Evolutionary conservation across 2,329 filamentous ascomycete species (phyloP), one percentile per base, ranked within the genome.

Genomic region (Pseudogymnoascus sp.): DNA sequence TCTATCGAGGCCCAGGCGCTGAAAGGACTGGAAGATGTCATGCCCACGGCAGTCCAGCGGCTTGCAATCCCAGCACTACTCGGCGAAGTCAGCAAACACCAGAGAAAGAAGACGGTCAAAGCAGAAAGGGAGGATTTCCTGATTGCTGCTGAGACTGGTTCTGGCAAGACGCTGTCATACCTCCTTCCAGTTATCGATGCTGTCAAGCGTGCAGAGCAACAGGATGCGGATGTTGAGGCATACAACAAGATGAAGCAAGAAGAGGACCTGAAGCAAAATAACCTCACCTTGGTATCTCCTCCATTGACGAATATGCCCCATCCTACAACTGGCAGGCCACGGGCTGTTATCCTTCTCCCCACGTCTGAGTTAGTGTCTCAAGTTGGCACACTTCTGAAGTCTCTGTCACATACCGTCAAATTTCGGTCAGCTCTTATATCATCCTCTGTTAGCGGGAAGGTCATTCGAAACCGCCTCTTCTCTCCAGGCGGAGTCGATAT

Each of bases 151-250:
- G 95, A 99, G 79, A 99, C 95, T 0, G 95, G 95, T 11, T 98
- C 95, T 0, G 95, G 95, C 66, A 99, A 99, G 80, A 99, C 95
- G 0, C 80, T 99, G 67, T 92, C 95, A 7, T 99, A 99, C 73
- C 79, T 98, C 4, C 77, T 97, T 4, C 96, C 95, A 0, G 83
- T 88, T 14, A 81, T 99, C 62, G 87, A 99, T 76, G 90, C 90
- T 7, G 77, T 99, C 71, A 99, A 99, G 78, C 79, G 85, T 36
- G 86, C 85, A 5, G 90, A 93, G 72, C 79, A 80, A 0, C 75
- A 78, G 11, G 88, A 92, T 67, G 74, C 75, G 0, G 81, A 82
- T 1, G 79, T 85, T 14, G 81, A 85, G 63, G 80, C 83, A 1
- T 85, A 86, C 66, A 80, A 84, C 45, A 81, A 82, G 43, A 81